Evolutionary conservation across 2,329 filamentous ascomycete genomes (phyloP), one percentile per base, ranked within the genome.

Genomic region (Saccharata proteae): DNA sequence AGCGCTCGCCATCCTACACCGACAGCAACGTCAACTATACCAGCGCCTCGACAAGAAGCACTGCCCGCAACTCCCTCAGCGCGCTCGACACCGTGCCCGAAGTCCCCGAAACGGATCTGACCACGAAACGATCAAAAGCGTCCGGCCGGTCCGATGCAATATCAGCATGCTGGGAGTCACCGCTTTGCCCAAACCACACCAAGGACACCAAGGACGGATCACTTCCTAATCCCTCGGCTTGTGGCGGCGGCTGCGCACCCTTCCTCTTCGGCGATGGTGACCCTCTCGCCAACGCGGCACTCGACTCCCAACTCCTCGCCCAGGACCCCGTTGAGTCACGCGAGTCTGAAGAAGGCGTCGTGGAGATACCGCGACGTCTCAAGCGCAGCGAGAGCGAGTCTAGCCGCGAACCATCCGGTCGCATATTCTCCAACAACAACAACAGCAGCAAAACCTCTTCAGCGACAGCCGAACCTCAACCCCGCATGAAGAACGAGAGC

Each of bases 131-230:
- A n/a, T 52, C 38, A 31, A 55, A 49, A 40, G 25, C 27, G 6
- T 17, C 13, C 26, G 47, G 40, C n/a, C 50, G 51, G 34, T 45
- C 51, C 17, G 55, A 59, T 31, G 48, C 52, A 16, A 37, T 57
- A 6, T 55, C 55, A 16, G 53, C 54, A 11, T 59, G 55, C 38
- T 59, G 55, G 55, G 57, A 53, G 5, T 58, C 54, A 20, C 55
- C 55, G 9, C 39, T 59, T 4, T 59, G 55, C 34, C 55, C 55
- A 10, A 57, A 58, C 29, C 49, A 57, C 37, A 48, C 47, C 16
- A 47, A 54, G 26, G 49, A 54, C 19, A 53, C 49, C 4, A 43
- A 50, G 7, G 20, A 22, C 20, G 34, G 34, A 12, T 32, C 34
- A 14, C 52, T 52, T 13, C 55, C 55, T 3, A 54, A 58, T 25